Percentiles rank a stretch among this genome's conserved stretches.
Evolutionary conservation across 768 basidiomycete species (phyloP).

Genomic region (Hygrophorus pudorinus): DNA sequence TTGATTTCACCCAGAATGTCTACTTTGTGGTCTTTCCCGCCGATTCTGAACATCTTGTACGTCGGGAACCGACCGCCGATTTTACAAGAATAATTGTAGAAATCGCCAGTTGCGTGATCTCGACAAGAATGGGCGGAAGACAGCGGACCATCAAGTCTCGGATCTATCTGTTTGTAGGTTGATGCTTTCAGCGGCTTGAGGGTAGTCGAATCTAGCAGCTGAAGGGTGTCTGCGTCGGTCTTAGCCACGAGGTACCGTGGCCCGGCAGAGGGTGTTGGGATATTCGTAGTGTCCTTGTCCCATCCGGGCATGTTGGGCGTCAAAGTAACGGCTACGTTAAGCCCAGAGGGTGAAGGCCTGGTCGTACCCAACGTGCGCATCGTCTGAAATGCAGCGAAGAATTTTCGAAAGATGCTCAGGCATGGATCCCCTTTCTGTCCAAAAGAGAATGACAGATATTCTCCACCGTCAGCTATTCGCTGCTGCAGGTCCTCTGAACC

Average conservation of each 20-base stretch:
- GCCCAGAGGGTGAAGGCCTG: too few species aligned
- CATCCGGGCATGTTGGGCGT: constrained; percentile 15
- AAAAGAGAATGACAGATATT: constrained; percentile 10
- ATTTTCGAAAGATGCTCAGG: constrained; percentile 16
- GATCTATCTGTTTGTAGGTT: constrained; percentile 18
- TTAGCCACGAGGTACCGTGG: too few species aligned
- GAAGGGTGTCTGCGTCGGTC: too few species aligned
- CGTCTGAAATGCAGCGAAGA: constrained; percentile 13
- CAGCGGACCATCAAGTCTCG: constrained; percentile 21
- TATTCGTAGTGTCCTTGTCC: too few species aligned
- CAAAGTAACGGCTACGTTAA: constrained; percentile 14
- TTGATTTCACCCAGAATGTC: too few species aligned
- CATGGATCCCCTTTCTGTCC: constrained; percentile 16
- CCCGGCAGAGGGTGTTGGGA: too few species aligned
- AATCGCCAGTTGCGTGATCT: constrained; percentile 23
- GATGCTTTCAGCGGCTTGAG: too few species aligned
- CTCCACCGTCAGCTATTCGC: too few species aligned
- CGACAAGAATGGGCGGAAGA: constrained; percentile 28
- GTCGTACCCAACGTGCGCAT: too few species aligned
- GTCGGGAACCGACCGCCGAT: constrained; percentile 15
- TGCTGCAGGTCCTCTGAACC: too few species aligned
- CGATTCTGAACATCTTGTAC: constrained; percentile 29
- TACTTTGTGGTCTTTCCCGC: too few species aligned
- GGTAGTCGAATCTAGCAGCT: too few species aligned
- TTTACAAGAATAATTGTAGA: constrained; percentile 25